Evolutionary conservation across 768 basidiomycete species (phyloP).

Genomic region (Tricholoma matsutake): DNA sequence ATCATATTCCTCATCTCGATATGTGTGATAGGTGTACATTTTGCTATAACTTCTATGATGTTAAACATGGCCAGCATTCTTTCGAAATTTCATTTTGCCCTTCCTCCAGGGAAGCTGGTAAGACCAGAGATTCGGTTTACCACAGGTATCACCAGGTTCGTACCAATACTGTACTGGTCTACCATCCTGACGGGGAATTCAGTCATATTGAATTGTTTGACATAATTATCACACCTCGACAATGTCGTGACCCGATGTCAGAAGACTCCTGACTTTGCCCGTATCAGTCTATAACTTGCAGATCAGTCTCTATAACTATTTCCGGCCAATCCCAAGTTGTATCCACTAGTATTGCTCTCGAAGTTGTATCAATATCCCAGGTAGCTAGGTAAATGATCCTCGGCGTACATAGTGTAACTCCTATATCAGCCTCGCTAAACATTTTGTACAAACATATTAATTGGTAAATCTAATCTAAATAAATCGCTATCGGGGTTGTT

Average conservation of each 20-base stretch:
- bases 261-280: too few relatives aligned
- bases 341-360: too few relatives aligned
- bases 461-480: too few relatives aligned
- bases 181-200: background rate
- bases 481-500: too few relatives aligned
- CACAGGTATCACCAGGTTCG: conserved; percentile 30
- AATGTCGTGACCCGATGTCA: background rate
- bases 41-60: conserved; percentile 31
- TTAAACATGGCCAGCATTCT: conserved; percentile 31
- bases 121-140: conserved; percentile 25
- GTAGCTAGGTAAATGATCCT: too few relatives aligned
- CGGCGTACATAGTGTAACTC: too few relatives aligned
- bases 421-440: too few relatives aligned
- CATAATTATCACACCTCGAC: conserved; percentile 15
- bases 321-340: too few relatives aligned
- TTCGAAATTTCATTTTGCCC: conserved; percentile 23
- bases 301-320: too few relatives aligned
- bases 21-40: conserved; percentile 21
- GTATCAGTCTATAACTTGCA: too few relatives aligned
- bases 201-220: conserved; percentile 24
- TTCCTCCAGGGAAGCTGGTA: conserved; percentile 11
- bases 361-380: too few relatives aligned
- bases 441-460: too few relatives aligned
- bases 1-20: background rate
- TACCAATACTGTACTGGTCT: background rate